These are phyloP conservation scores for Prosopis cineraria DNA, from an alignment of 306 rosid genomes.

Conservation along the genomic window DNA sequence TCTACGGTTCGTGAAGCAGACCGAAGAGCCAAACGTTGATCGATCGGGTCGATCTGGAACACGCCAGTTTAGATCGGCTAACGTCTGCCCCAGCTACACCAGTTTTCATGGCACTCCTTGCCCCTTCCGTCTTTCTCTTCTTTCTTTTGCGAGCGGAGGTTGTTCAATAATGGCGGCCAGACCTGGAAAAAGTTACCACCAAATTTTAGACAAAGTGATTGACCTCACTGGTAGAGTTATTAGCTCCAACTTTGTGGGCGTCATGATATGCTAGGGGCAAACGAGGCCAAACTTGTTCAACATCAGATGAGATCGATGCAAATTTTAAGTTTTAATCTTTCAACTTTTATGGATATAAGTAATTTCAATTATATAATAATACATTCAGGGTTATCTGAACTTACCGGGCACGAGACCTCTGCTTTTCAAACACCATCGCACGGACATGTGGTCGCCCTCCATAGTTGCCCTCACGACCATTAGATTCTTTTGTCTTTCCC, in stretches of 20 bases:
- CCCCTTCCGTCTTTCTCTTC: background rate
- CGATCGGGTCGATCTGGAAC: background rate
- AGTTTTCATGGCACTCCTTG: background rate
- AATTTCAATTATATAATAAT: background rate
- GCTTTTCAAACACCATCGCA: background rate
- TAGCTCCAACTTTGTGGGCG: conserved; percentile 2
- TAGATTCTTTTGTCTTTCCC: background rate
- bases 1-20: background rate
- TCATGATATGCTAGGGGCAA: background rate
- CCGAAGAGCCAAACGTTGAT: background rate
- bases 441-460: background rate
- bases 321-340: background rate
- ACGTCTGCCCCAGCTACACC: background rate
- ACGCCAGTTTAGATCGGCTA: background rate
- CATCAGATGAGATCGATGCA: background rate
- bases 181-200: background rate
- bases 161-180: conserved; percentile 2
- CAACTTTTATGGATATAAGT: no score
- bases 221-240: background rate
- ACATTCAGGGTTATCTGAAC: background rate
- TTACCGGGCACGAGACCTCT: background rate
- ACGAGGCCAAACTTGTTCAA: background rate
- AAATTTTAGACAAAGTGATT: background rate
- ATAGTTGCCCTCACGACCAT: background rate
- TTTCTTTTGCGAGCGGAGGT: background rate